phyloP scores from a whole-genome alignment of 805 yeast species.

The Candida orba region DNA sequence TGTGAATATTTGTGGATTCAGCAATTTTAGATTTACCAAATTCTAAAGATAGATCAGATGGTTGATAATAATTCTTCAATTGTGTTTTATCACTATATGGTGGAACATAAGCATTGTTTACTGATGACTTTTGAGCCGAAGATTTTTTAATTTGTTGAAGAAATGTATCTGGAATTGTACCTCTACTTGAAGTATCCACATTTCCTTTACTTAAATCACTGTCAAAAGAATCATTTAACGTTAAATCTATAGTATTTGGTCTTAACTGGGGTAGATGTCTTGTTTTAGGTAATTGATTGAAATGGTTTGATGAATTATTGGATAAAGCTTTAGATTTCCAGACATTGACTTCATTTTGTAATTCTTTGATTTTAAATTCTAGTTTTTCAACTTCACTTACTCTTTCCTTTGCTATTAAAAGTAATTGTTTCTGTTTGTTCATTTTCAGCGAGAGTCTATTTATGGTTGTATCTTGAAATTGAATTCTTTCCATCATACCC shows the following conservation, averaged over 20 bases:
- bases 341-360: slow-evolving; percentile 9
- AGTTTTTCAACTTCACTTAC: slow-evolving; percentile 11
- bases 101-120: slow-evolving; percentile 1
- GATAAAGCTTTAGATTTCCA: background rate
- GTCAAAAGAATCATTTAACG: slow-evolving; percentile 13
- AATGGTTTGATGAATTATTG: too few species aligned
- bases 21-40: slow-evolving; percentile 16
- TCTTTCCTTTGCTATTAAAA: slow-evolving; percentile 20
- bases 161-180: slow-evolving; percentile 13
- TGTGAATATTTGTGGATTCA: slow-evolving; percentile 18
- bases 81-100: background rate
- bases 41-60: slow-evolving; percentile 5
- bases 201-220: slow-evolving; percentile 1
- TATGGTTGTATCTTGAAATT: slow-evolving; percentile 12
- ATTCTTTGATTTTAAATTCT: slow-evolving; percentile 8
- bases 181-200: background rate
- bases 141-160: slow-evolving; percentile 15
- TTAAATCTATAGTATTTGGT: slow-evolving; percentile 20
- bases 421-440: slow-evolving; percentile 18
- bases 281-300: too few species aligned
- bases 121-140: slow-evolving; percentile 9
- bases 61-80: background rate
- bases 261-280: background rate
- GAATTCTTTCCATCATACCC: slow-evolving; percentile 16
- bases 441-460: slow-evolving; percentile 12